Evolutionary conservation across 176 grass and related monocot genomes (phyloP), one percentile per base, ranked within the genome.

Genomic region (Hsuehochloa calcarea): DNA sequence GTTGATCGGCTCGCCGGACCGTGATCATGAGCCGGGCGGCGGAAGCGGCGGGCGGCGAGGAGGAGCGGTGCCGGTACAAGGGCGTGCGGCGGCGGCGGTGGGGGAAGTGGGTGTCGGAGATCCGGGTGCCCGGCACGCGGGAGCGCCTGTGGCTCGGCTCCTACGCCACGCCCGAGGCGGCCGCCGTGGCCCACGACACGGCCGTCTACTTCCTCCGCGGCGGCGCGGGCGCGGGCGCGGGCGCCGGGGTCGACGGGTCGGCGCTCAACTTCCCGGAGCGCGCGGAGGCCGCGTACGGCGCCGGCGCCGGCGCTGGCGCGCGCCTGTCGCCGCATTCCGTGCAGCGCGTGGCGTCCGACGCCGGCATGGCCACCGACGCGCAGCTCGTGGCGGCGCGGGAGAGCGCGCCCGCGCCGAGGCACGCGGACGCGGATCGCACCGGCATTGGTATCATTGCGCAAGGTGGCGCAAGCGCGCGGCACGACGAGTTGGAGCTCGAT

Each of bases 21-120:
- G 69, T 39, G 27, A 22, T 15, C 9, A 87, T 87, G 89, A 90
- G 60, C 20, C 8, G 59, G 1, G 82, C 46, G 47, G 76, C 10
- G 37, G 51, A 23, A 73, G 27, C 34, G 82, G 14, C 5, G 22
- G 45, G 22, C 16, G 49, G 29, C 52, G 68, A 60, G 41, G 76
- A 78, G 65, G 89, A 69, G 82, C 54, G 75, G 71, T 82, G 72
- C 76, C 85, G 80, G 71, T 97, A 97, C 92, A 97, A 77, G 58
- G 95, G 93, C 83, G 96, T 93, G 52, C 89, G 96, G 65, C 96
- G 85, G 65, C 85, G 96, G 73, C 80, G 81, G 47, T 98, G 96
- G 96, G 93, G 96, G 0, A 98, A 98, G 80, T 98, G 96, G 96
- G 93, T 98, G 72, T 98, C 96, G 49, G 96, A 98, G 89, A 98